Evolutionary conservation across 306 rosid species (phyloP), one percentile per base, ranked within the genome.

Genomic region (Acacia acuminata): DNA sequence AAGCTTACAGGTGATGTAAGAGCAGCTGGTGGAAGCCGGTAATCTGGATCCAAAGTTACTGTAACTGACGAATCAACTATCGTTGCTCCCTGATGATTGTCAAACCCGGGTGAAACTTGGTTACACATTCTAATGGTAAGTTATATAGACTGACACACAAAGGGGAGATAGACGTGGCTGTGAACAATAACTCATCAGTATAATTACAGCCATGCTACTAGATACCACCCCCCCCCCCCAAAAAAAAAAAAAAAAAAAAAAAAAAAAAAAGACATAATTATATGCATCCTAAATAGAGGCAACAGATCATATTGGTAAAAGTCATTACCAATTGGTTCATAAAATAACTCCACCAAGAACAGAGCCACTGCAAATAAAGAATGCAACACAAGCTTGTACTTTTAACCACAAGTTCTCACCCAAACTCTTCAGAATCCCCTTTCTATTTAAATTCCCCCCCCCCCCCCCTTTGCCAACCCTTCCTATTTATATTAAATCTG

Each of bases 61-160:
- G 85, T 86, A 75, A 95, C 97, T 11, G 98, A 85, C 79, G 81
- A 80, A 87, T 95, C 98, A 16, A 95, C 98, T 77, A 95, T 95
- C 25, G 98, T 95, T 71, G 98, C 97, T 80, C 98, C 98, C 98
- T 95, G 87, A 75, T 78, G 88, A 47, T 77, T 71, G 56, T 78
- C 77, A 77, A 84, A 79, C 27, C 69, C 34, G 20, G 14, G 82
- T 75, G 76, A 81, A 40, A 81, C 58, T 78, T 43, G 22, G 76
- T 78, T 67, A 38, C 44, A 75, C 10, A 32, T 53, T 45, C 71
- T 20, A 42, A 47, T 55, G 40, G n/a, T n/a, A n/a, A n/a, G n/a
- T n/a, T n/a, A n/a, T n/a, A n/a, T n/a, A n/a, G n/a, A n/a, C n/a
- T n/a, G n/a, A n/a, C n/a, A n/a, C n/a, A n/a, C n/a, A n/a, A n/a